A percentile compares a stretch with the other conserved stretches of the same genome.
Evolutionary conservation across 2,329 filamentous ascomycete species (phyloP).

Genomic region (Raffaelea arxii): DNA sequence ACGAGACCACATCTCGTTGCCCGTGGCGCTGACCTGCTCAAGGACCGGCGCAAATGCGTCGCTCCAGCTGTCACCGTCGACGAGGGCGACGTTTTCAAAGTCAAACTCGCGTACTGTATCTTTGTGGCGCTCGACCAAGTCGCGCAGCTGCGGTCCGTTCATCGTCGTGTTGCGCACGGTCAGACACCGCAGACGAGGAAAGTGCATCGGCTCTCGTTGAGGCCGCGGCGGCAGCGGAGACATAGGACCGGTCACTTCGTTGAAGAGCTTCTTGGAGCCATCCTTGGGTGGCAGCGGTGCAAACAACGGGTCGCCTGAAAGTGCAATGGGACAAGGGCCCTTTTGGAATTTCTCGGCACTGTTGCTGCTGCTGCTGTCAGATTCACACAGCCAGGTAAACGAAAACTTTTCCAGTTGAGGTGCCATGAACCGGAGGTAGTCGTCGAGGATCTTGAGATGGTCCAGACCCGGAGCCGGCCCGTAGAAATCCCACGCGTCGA

Average conservation of each 20-base stretch:
- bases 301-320: constrained; percentile 62
- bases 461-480: constrained; percentile 51
- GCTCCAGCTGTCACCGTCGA: constrained; percentile 64
- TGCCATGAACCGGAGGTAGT: constrained; percentile 66
- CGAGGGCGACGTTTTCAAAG: constrained; percentile 65
- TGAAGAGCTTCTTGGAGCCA: constrained; percentile 47
- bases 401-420: constrained; percentile 56
- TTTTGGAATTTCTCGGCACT: constrained; percentile 34
- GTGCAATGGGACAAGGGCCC: constrained; percentile 63
- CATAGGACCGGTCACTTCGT: constrained; percentile 56
- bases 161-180: constrained; percentile 64
- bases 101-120: constrained; percentile 65
- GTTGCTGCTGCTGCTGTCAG: background rate
- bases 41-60: constrained; percentile 68
- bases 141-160: constrained; percentile 59
- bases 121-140: constrained; percentile 58
- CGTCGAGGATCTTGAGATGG: constrained; percentile 70
- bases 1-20: constrained; percentile 31
- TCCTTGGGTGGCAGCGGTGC: constrained; percentile 37
- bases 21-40: constrained; percentile 30
- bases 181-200: constrained; percentile 58
- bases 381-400: constrained; percentile 63
- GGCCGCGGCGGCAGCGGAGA: constrained; percentile 47
- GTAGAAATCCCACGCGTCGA: constrained; percentile 60
- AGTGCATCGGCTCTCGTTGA: constrained; percentile 45